Base-by-base conservation (phyloP, 2,329 filamentous ascomycete species). In the Coleophoma crateriformis region DNA sequence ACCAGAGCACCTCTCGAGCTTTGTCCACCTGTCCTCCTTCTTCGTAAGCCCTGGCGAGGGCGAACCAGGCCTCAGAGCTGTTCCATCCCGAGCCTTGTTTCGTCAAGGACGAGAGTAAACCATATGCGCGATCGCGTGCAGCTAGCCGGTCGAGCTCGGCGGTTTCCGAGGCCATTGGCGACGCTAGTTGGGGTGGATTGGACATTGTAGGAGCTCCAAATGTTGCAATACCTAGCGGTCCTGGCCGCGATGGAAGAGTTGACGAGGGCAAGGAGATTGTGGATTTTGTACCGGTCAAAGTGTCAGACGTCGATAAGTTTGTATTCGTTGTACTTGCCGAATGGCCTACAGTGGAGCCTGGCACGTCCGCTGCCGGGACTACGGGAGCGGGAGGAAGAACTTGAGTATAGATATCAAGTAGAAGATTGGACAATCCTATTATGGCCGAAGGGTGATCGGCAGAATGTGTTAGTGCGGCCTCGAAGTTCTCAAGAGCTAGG, bases 1-100 rank as follows among this genome's bases (percentile, higher is more conserved):
- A 97, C 94, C 94, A 97, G 7, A 97, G 76, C 42, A 91, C 90
- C 59, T 94, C 87, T 71, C 91, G 95, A 13, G 94, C 87, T 72
- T 92, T 95, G 35, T 94, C 88, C 2, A 82, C 69, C 71, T 96
- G 88, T 0, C 87, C 88, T 50, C 88, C 88, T 64, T 90, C 82
- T 68, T 99, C 94, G 62, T 96, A 88, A 10, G 89, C 90, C 54
- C 90, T 77, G 0, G 90, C 88, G 33, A 99, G 78, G 4, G 87
- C 81, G 62, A 90, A 92, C 94, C 94, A 99, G 5, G 92, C 94
- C 64, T 97, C 94, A 0, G 88, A 84, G 65, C 86, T 81, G 67
- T 96, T 92, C 94, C 94, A 99, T 0, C 90, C 88, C 12, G 75
- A 77, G 8, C 92, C 92, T 8, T 91, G 79, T 65, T 90, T 95